Base-by-base conservation (phyloP, 192 early-diverging fungal genomes). In the Coemansia sp. region DNA sequence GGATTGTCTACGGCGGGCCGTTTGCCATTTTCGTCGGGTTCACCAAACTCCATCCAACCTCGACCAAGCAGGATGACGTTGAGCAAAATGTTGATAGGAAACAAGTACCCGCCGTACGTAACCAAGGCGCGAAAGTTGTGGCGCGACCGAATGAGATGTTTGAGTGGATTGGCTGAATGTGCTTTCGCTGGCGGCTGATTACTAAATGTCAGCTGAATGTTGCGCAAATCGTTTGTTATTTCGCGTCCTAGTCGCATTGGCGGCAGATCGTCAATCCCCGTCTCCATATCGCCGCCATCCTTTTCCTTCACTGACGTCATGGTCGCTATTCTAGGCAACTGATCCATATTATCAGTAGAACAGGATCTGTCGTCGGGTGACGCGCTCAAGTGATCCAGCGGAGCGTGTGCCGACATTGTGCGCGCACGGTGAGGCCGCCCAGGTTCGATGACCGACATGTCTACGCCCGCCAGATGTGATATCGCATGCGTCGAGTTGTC, bases 81-180 rank as follows among this genome's bases (percentile, higher is more conserved):
- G 41, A 83, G 77, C 48, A 83, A 40, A 19, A 83, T 69, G 62
- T 83, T 83, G 66, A 83, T 77, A 3, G 81, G 81, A 37, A 83
- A 68, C 36, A 83, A 48, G 59, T 83, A 83, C 9, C 81, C 81
- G 36, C 73, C 81, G 33, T 78, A 83, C 4, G 81, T 73, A 33
- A 83, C 81, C 63, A 83, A 36, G 10, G 73, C 77, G 21, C 81
- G 81, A 45, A 73, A 83, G 81, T 83, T 83, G 77, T 83, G 77
- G 39, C 65, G 69, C 14, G 81, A 83, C 39, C 71, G 67, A 29
- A 83, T 63, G 11, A 78, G 73, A 36, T 72, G 72, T 61, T 69
- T 74, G 17, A 83, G 66, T 53, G 74, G 79, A 39, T 77, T 75
- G 59, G 44, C 57, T 4, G 48, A 21, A 16, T 54, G 60, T 13